Evolutionary conservation across 73 alveolate species (phyloP).

Genomic region (Paraurostyla sp.): DNA sequence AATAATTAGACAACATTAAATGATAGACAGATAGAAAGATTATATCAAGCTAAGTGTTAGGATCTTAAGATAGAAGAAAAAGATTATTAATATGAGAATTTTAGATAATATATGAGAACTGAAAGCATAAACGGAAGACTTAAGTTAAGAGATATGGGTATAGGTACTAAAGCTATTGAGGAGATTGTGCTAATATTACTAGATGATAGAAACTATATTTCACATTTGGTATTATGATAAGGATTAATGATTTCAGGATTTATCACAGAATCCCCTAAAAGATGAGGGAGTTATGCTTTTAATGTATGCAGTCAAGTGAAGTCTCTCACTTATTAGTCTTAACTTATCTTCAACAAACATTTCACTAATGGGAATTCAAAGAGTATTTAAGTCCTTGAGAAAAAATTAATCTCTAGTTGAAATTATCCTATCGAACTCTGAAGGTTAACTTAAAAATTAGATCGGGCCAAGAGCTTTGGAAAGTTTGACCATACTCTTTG

Average conservation of each 20-base stretch:
- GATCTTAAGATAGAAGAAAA: background rate
- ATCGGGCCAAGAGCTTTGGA: background rate
- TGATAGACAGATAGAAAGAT: background rate
- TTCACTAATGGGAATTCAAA: background rate
- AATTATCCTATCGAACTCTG: background rate
- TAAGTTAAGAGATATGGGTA: background rate
- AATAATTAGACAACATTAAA: background rate
- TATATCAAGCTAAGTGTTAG: background rate
- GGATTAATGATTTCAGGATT: background rate
- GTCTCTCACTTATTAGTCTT: background rate
- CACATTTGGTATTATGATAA: background rate
- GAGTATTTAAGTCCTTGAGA: background rate
- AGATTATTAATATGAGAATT: background rate
- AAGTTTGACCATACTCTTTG: background rate
- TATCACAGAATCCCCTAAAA: background rate
- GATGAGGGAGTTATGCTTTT: conserved; percentile 24
- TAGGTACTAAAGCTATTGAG: background rate
- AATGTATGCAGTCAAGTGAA: conserved; percentile 40
- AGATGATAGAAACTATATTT: background rate
- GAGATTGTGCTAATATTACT: background rate
- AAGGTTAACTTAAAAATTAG: background rate
- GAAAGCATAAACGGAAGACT: conserved; percentile 25
- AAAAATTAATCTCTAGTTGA: background rate
- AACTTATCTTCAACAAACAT: conserved; percentile 20
- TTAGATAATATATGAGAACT: background rate